Base-by-base conservation (phyloP, 805 yeast genomes). In the Lipomyces mesembrius region DNA sequence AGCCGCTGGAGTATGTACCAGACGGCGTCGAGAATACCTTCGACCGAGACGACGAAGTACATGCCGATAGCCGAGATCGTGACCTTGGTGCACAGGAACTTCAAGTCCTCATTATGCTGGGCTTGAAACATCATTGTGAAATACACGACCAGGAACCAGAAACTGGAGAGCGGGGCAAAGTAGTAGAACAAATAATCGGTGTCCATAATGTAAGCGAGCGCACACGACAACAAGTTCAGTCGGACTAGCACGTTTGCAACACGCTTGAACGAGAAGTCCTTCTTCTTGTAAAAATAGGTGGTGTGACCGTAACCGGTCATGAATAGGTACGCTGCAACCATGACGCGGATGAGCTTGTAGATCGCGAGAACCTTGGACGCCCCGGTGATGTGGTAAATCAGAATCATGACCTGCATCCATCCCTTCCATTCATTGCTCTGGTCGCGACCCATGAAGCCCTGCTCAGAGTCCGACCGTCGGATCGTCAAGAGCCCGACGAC, bases 361-460 rank as follows among this genome's bases (percentile, higher is more conserved):
- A 72, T 72, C 27, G 74, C 70, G 35, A 72, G 55, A 17, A 72
- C 65, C 61, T 68, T 70, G 17, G 74, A 72, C 34, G 74, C 74
- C 4, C 74, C 74, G 22, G 74, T 72, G 62, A 72, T 72, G 54
- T 72, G 74, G 57, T 72, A 72, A 54, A 72, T 70, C 55, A 72
- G 61, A 57, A 72, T 69, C 56, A 69, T 60, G 53, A 72, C 59
- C 66, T 72, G 74, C 74, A 72, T 72, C 74, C 74, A 72, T 8
- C 74, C 74, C 57, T 72, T 72, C 74, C 74, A 72, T 49, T 72
- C 74, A 37, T 72, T 68, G 14, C 71, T 67, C 70, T 72, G 74
- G 49, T 72, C 71, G n/a, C 74, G 68, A 52, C 71, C 74, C 68
- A 72, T 71, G 60, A 72, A 72, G 8, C 72, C 68, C 53, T 66